Conservation (phyloP, 768 basidiomycete genomes). For the Russula olivacea region DNA sequence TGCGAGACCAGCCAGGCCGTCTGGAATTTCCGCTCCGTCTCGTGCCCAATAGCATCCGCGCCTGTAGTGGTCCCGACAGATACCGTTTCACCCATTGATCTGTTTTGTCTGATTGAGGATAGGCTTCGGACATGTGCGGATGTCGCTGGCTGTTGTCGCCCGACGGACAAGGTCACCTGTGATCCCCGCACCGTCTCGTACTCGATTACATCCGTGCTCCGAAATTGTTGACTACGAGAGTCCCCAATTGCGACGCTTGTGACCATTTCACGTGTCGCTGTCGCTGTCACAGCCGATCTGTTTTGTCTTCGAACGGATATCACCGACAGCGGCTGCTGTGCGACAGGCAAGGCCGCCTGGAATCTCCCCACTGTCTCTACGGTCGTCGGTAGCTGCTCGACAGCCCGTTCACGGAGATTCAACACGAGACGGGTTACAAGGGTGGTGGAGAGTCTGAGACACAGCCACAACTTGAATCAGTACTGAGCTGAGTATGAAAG, state of each 20-base stretch:
- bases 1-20: background rate
- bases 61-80: background rate
- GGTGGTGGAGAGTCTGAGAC: slow-evolving; percentile 10
- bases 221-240: background rate
- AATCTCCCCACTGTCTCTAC: slow-evolving; percentile 12
- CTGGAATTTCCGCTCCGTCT: background rate
- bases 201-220: background rate
- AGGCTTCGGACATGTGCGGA: background rate
- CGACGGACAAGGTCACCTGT: background rate
- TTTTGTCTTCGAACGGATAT: background rate
- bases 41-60: background rate
- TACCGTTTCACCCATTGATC: background rate
- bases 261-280: background rate
- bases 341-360: background rate
- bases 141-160: background rate
- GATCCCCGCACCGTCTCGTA: background rate
- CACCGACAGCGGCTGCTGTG: background rate
- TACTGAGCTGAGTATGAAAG: background rate
- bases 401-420: slow-evolving; percentile 11
- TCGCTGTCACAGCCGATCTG: background rate
- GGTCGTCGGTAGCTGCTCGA: background rate
- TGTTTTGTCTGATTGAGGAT: background rate
- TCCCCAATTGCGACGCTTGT: no score
- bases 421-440: slow-evolving; percentile 19
- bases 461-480: background rate